Evolutionary conservation across 768 basidiomycete species (phyloP), one percentile per base, ranked within the genome.

Genomic region (Lactarius quietus): DNA sequence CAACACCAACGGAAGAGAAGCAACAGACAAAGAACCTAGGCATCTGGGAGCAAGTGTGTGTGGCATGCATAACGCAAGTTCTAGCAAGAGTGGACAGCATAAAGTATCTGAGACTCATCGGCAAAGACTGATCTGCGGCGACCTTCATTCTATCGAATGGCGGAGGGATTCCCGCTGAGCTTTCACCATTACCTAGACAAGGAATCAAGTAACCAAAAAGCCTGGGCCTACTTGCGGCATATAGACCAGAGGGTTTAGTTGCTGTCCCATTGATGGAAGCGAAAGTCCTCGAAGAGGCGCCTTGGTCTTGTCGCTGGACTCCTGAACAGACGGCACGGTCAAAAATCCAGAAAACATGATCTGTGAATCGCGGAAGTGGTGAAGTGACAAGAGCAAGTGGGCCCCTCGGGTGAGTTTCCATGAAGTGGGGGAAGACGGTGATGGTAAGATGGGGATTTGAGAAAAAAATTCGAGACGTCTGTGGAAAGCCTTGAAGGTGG

Each of bases 291-390:
- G 29, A 29, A 36, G 54, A 65, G 18, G 36, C 31, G 52, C 59
- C 38, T 55, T 3, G 43, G 29, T 33, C 17, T 15, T 31, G 48
- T 7, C 26, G 10, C 10, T 1, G 14, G 33, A 62, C 36, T 54
- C 7, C 10, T 59, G 57, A 62, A 51, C 28, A 57, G 31, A 20
- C n/a, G 57, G 56, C 57, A 56, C 64, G 64, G 64, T 26, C 43
- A 65, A 65, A 65, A 65, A 56, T 61, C 38, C 31, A 45, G 59
- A 23, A 61, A 65, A 23, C 18, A 23, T 45, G 36, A 5, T 38
- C 48, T 35, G 43, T 65, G 26, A 55, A 36, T 38, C 55, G 59
- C 26, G 43, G 29, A 35, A 20, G 54, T 18, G 53, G 26, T 6
- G 23, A 51, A 39, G 54, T 56, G 53, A 56, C 64, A 56, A 65